Percentiles rank a stretch among this genome's conserved stretches.
Conservation (phyloP, 2,329 filamentous ascomycete species). For the Magnaporthiopsis rhizophila region DNA sequence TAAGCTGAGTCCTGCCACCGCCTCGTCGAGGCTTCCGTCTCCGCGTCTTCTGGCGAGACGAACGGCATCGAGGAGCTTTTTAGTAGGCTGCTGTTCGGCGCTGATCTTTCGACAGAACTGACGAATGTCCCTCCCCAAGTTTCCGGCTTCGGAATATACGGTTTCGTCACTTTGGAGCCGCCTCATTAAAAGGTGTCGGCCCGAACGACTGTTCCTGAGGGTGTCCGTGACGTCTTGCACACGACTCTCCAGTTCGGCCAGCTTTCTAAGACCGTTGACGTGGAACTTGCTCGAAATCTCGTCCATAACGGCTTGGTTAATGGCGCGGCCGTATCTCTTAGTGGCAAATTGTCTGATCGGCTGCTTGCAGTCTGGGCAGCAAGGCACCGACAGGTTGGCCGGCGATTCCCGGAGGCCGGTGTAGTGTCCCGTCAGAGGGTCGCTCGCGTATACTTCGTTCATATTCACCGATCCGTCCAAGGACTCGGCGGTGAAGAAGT, state of each 20-base stretch:
- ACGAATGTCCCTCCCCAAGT: no score
- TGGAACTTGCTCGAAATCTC: constrained; percentile 58
- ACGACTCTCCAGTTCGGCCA: constrained; percentile 28
- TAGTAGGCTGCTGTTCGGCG: no score
- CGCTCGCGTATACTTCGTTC: constrained; percentile 36
- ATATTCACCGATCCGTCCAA: constrained; percentile 57
- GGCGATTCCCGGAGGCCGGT: constrained; percentile 28
- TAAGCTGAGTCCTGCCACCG: no score
- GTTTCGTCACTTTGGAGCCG: no score
- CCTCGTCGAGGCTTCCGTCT: no score
- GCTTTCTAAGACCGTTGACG: constrained; percentile 18
- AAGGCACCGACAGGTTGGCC: constrained; percentile 28
- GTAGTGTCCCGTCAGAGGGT: constrained; percentile 31
- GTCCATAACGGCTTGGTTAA: constrained; percentile 52
- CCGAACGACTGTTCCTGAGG: no score
- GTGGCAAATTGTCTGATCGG: constrained; percentile 44
- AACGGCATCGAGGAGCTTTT: no score
- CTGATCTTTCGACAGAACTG: no score
- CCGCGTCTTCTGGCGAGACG: no score
- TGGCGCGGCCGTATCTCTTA: constrained; percentile 51
- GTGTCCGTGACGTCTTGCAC: not conserved
- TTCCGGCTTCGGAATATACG: no score
- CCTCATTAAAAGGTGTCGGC: no score
- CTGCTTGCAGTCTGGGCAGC: constrained; percentile 53
- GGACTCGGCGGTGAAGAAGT: constrained; percentile 50